Percentiles rank a stretch among this genome's conserved stretches.
phyloP scores from a whole-genome alignment of 495 filamentous ascomycete species.

The Talaromyces stipitatus region DNA sequence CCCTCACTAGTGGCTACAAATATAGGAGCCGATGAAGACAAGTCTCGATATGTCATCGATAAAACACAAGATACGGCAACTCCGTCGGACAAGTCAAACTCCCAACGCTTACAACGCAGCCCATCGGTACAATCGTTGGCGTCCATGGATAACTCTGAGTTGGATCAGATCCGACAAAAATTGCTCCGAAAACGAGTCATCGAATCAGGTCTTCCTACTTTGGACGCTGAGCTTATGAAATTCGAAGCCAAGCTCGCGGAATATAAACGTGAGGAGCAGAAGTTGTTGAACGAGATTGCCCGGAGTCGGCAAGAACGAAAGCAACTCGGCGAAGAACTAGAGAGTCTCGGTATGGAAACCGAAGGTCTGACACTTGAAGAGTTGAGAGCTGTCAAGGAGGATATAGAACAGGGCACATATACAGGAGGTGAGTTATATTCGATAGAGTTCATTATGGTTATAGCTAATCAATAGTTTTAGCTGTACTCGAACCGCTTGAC shows the following conservation, averaged over 20 bases:
- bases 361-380: conserved; percentile 32
- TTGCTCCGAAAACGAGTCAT: conserved; percentile 46
- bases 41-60: conserved; percentile 3
- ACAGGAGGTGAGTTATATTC: conserved; percentile 18
- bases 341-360: conserved; percentile 40
- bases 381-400: conserved; percentile 30
- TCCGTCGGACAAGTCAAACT: neutral
- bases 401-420: conserved; percentile 17
- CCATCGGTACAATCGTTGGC: conserved; percentile 9
- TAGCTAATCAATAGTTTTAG: neutral
- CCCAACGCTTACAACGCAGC: neutral
- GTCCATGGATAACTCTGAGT: conserved; percentile 12
- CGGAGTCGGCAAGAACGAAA: conserved; percentile 28
- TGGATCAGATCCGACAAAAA: conserved; percentile 22
- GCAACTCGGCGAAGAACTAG: conserved; percentile 48
- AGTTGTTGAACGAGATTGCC: conserved; percentile 51
- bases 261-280: conserved; percentile 48
- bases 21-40: conserved; percentile 8
- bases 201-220: conserved; percentile 45
- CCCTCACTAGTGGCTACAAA: conserved; percentile 12
- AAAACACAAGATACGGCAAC: neutral
- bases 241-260: conserved; percentile 41
- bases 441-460: neutral
- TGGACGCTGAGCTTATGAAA: conserved; percentile 47
- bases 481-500: neutral